phyloP scores from a whole-genome alignment of 768 basidiomycete species.

The Brasilioporus rufonigricans region DNA sequence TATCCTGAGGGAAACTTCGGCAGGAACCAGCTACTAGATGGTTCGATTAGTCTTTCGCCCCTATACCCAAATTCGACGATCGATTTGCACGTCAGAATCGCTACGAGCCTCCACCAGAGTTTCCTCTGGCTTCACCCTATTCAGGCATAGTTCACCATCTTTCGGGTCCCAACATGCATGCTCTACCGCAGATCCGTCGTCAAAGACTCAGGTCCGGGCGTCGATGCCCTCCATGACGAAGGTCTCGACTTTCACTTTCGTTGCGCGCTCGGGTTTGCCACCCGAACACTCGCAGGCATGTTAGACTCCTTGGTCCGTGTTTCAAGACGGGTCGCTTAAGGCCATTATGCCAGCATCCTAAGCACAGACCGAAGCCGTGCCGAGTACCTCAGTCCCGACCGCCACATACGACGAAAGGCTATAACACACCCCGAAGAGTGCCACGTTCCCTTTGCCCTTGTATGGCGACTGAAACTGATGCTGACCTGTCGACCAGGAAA shows the following conservation, averaged over 20 bases:
- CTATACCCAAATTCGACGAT: conserved; percentile 95
- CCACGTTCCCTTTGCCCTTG: no score
- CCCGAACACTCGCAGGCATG: conserved; percentile 79
- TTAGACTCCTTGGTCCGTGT: conserved; percentile 87
- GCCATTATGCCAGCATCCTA: conserved; percentile 78
- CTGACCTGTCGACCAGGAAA: no score
- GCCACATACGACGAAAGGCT: conserved; percentile 4
- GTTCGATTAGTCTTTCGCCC: conserved; percentile 96
- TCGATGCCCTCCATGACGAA: conserved; percentile 66
- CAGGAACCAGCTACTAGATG: conserved; percentile 92
- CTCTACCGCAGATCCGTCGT: conserved; percentile 77
- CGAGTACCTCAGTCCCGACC: conserved; percentile 11
- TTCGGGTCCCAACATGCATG: conserved; percentile 86
- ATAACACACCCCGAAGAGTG: conserved; percentile 19
- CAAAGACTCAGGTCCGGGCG: conserved; percentile 71
- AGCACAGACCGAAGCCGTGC: no score
- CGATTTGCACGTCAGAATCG: conserved; percentile 96
- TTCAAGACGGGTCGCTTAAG: conserved; percentile 81
- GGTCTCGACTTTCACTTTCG: conserved; percentile 71
- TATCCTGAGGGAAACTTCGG: conserved; percentile 85
- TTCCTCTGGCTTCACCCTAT: conserved; percentile 93
- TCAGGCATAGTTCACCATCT: conserved; percentile 90
- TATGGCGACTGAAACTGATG: no score
- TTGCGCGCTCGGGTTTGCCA: conserved; percentile 67
- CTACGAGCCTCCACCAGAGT: conserved; percentile 95